Evolutionary conservation across 2,329 filamentous ascomycete species (phyloP).

Genomic region (Berkeleyomyces rouxiae): DNA sequence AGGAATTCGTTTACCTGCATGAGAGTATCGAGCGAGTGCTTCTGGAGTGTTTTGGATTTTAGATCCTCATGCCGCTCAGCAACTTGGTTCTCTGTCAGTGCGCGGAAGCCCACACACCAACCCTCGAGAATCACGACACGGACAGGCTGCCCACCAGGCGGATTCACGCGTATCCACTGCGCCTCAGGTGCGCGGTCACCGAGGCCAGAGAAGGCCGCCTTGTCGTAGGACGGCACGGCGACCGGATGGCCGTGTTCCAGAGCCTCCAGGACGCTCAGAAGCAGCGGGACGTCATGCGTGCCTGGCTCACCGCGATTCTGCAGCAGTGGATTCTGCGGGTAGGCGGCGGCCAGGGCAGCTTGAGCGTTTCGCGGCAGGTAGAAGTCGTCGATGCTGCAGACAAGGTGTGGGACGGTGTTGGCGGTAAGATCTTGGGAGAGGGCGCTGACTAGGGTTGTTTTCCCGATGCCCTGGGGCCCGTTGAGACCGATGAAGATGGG

Average conservation of each 20-base stretch:
- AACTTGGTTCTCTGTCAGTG: slow-evolving; percentile 35
- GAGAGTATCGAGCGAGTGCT: slow-evolving; percentile 33
- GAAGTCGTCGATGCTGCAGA: slow-evolving; percentile 77
- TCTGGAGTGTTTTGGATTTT: slow-evolving; percentile 31
- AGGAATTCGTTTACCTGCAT: slow-evolving; percentile 34
- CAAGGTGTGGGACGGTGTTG: slow-evolving; percentile 39
- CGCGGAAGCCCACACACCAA: slow-evolving; percentile 76
- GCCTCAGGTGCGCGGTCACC: slow-evolving; percentile 54
- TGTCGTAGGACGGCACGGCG: slow-evolving; percentile 63
- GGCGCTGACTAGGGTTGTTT: slow-evolving; percentile 66
- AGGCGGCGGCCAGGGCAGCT: slow-evolving; percentile 40
- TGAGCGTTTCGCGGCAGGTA: slow-evolving; percentile 63
- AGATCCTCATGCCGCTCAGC: slow-evolving; percentile 33
- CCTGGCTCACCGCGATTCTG: slow-evolving; percentile 72
- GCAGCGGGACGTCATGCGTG: slow-evolving; percentile 58
- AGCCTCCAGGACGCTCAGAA: slow-evolving; percentile 21
- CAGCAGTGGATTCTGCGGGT: slow-evolving; percentile 58
- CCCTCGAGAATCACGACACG: slow-evolving; percentile 69
- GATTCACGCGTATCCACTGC: slow-evolving; percentile 44
- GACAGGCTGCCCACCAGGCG: slow-evolving; percentile 30
- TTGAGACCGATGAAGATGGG: slow-evolving; percentile 82
- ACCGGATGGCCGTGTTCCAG: slow-evolving; percentile 45
- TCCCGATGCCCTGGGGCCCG: slow-evolving; percentile 81
- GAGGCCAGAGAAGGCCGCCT: slow-evolving; percentile 56
- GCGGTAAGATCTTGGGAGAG: slow-evolving; percentile 45